phyloP scores from a whole-genome alignment of 2,329 filamentous ascomycete species.

The Dendryphion nanum region DNA sequence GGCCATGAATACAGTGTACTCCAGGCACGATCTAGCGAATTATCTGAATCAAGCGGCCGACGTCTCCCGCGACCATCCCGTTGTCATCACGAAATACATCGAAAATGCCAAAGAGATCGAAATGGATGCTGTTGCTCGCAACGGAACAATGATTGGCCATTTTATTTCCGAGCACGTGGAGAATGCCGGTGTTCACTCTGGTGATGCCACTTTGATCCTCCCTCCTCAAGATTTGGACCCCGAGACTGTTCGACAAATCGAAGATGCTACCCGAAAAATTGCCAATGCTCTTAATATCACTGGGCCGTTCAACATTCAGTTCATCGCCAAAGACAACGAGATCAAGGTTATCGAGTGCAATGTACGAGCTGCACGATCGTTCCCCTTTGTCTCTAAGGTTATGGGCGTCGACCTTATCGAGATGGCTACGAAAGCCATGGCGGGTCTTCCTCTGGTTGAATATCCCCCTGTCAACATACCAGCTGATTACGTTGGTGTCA shows the following conservation, averaged over 20 bases:
- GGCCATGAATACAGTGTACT: slow-evolving; percentile 99
- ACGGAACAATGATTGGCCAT: slow-evolving; percentile 87
- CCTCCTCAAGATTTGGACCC: slow-evolving; percentile 89
- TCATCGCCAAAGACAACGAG: slow-evolving; percentile 98
- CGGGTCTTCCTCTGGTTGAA: slow-evolving; percentile 74
- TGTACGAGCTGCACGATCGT: slow-evolving; percentile 90
- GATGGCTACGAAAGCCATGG: slow-evolving; percentile 97
- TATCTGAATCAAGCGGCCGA: slow-evolving; percentile 90
- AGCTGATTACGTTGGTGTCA: slow-evolving; percentile 86
- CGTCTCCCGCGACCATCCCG: slow-evolving; percentile 91
- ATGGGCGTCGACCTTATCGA: slow-evolving; percentile 98
- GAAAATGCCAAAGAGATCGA: slow-evolving; percentile 99
- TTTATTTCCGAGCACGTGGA: slow-evolving; percentile 99
- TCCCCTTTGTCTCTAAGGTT: slow-evolving; percentile 97
- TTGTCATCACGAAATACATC: slow-evolving; percentile 99
- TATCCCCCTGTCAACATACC: slow-evolving; percentile 78
- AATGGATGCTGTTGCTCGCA: slow-evolving; percentile 95
- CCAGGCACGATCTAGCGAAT: slow-evolving; percentile 82
- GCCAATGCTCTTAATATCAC: slow-evolving; percentile 92
- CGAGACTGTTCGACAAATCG: slow-evolving; percentile 87
- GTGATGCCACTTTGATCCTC: slow-evolving; percentile 91
- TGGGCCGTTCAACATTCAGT: slow-evolving; percentile 97
- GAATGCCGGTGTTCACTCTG: slow-evolving; percentile 97
- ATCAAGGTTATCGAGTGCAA: slow-evolving; percentile 99
- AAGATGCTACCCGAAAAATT: slow-evolving; percentile 94